phyloP scores from a whole-genome alignment of 78 protist genomes.

The Thecamonas trahens region DNA sequence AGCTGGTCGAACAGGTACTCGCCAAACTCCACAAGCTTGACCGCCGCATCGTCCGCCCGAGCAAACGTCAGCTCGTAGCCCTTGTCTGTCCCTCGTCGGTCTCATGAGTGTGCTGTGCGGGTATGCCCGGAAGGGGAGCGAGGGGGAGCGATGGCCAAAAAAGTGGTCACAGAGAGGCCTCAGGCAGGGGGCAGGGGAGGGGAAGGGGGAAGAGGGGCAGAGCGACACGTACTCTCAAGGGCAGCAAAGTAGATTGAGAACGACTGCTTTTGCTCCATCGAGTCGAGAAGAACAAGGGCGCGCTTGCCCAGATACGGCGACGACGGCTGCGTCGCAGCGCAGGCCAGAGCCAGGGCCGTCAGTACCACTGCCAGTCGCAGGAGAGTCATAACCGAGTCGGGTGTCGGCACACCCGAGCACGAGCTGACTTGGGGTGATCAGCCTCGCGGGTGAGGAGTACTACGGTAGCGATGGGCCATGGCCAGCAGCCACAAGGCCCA shows the following conservation, averaged over 20 bases:
- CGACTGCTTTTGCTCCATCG: constrained; percentile 7
- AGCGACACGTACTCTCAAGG: constrained; percentile 23
- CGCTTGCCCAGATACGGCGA: background rate
- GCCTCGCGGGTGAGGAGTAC: too few relatives aligned
- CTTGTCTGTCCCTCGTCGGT: constrained; percentile 3
- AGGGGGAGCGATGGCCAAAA: background rate
- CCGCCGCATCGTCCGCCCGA: constrained; percentile 11
- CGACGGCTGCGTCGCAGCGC: background rate
- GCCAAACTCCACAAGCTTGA: constrained; percentile 31
- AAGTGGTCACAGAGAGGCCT: background rate
- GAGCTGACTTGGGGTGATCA: too few relatives aligned
- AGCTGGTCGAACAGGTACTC: constrained; percentile 46
- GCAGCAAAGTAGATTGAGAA: constrained; percentile 44
- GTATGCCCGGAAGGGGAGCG: background rate
- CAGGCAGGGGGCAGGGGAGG: background rate
- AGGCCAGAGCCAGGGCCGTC: too few relatives aligned
- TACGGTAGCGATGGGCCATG: too few relatives aligned
- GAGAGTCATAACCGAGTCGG: too few relatives aligned
- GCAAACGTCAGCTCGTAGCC: constrained; percentile 36
- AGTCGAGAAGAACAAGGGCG: constrained; percentile 35
- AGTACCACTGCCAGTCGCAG: too few relatives aligned
- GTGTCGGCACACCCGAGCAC: too few relatives aligned
- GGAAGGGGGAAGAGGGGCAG: background rate
- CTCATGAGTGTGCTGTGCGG: background rate
- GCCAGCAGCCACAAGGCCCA: too few relatives aligned